Evolutionary conservation across 306 rosid genomes (phyloP).

Genomic region (Arachis stenosperma): DNA sequence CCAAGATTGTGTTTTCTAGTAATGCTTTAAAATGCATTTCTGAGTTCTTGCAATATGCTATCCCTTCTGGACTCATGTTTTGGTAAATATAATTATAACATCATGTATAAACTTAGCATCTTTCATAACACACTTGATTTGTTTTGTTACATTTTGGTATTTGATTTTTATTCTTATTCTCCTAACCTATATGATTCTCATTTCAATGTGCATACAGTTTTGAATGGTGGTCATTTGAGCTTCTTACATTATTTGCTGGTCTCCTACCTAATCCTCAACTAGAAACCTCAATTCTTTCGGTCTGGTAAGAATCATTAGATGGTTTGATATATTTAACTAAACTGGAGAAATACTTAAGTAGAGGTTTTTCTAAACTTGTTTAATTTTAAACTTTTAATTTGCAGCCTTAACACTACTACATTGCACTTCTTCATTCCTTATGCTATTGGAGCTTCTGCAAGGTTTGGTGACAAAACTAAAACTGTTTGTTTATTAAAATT

Average conservation of each 20-base stretch:
- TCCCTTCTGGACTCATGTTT: slow-evolving; percentile 54
- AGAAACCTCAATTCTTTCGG: slow-evolving; percentile 66
- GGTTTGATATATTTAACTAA: too few species aligned
- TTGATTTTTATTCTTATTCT: neutral
- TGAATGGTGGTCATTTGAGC: slow-evolving; percentile 77
- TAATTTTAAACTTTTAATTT: neutral
- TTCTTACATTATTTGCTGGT: slow-evolving; percentile 63
- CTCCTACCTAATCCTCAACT: slow-evolving; percentile 59
- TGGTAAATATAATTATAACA: slow-evolving; percentile 37
- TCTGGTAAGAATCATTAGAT: slow-evolving; percentile 48
- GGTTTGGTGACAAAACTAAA: slow-evolving; percentile 44
- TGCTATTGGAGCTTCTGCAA: slow-evolving; percentile 64
- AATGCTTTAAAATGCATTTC: slow-evolving; percentile 42
- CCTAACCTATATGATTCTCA: neutral
- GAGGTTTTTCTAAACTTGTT: slow-evolving; percentile 13
- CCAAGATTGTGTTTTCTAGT: slow-evolving; percentile 46
- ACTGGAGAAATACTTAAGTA: too few species aligned
- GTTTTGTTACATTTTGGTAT: neutral
- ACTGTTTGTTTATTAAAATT: neutral
- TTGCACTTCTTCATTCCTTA: slow-evolving; percentile 61
- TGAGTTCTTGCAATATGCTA: slow-evolving; percentile 47
- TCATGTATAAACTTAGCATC: slow-evolving; percentile 10
- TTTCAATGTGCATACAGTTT: slow-evolving; percentile 46
- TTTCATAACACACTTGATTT: neutral
- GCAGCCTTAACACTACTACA: slow-evolving; percentile 53